A percentile compares a stretch with the other conserved stretches of the same genome.
phyloP scores from a whole-genome alignment of 352 stramenopile genomes.

The Peronospora belbahrii region DNA sequence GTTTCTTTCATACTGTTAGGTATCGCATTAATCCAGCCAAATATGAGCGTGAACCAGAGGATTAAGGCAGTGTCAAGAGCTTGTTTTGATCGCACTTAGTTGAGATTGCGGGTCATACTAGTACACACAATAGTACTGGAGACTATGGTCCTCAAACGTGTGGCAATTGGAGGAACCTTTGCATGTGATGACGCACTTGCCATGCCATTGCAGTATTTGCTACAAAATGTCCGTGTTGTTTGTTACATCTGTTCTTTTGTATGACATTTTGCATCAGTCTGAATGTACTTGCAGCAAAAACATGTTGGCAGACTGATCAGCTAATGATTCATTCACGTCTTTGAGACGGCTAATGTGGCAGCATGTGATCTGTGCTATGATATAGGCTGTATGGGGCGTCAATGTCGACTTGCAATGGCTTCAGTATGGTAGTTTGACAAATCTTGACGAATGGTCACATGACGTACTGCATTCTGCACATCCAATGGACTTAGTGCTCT shows the following conservation, averaged over 20 bases:
- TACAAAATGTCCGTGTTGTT: conserved; percentile 34
- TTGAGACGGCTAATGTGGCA: not conserved
- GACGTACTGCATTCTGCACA: conserved; percentile 6
- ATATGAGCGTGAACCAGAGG: conserved; percentile 49
- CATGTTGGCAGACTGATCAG: no score
- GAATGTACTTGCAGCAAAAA: no score
- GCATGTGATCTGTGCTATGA: conserved; percentile 1
- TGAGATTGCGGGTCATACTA: conserved; percentile 11
- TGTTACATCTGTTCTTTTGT: no score
- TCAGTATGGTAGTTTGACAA: conserved; percentile 36
- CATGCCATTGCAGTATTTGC: conserved; percentile 40
- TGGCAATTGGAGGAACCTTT: conserved; percentile 50
- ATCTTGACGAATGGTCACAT: conserved; percentile 27
- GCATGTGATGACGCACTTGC: conserved; percentile 50
- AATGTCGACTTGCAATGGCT: conserved; percentile 46
- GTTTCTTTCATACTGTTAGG: conserved; percentile 27
- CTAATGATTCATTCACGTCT: no score
- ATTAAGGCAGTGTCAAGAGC: conserved; percentile 18
- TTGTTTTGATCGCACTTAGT: conserved; percentile 19
- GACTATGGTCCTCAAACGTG: conserved; percentile 13
- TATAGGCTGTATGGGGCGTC: conserved; percentile 21
- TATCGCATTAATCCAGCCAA: conserved; percentile 71
- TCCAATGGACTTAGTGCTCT: conserved; percentile 36
- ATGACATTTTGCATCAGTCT: no score
- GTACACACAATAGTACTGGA: not conserved